Conservation (phyloP, 2,329 filamentous ascomycete genomes). For the Cytospora paraplurivora region DNA sequence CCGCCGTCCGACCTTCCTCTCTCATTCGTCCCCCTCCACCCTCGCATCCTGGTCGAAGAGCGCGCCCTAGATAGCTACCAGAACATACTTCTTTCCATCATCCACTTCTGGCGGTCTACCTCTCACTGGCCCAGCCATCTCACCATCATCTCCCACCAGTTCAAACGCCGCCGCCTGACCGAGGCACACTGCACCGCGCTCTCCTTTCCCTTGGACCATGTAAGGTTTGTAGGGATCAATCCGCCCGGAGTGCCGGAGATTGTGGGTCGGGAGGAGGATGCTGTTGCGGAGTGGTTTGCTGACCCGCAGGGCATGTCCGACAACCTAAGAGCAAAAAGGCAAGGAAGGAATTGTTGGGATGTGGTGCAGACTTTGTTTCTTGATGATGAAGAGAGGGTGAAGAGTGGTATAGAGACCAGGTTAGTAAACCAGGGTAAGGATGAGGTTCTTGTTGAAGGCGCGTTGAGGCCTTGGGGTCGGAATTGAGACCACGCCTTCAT, state of each 20-base stretch:
- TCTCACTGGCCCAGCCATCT: slow-evolving; percentile 56
- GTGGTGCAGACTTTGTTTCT: slow-evolving; percentile 49
- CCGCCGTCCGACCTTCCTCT: neutral
- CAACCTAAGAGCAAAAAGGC: slow-evolving; percentile 51
- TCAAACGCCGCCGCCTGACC: slow-evolving; percentile 66
- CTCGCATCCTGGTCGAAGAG: slow-evolving; percentile 62
- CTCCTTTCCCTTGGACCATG: slow-evolving; percentile 49
- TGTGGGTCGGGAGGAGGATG: slow-evolving; percentile 35
- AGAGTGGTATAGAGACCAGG: slow-evolving; percentile 44
- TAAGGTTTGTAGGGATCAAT: slow-evolving; percentile 64
- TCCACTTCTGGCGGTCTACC: slow-evolving; percentile 50
- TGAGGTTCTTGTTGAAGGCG: slow-evolving; percentile 45
- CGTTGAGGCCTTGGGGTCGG: slow-evolving; percentile 40
- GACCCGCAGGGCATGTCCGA: slow-evolving; percentile 56
- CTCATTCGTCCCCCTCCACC: slow-evolving; percentile 35
- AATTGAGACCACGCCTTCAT: neutral
- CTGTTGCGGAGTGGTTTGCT: slow-evolving; percentile 51
- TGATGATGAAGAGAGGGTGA: slow-evolving; percentile 37
- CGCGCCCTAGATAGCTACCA: slow-evolving; percentile 82
- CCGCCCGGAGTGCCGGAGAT: slow-evolving; percentile 48
- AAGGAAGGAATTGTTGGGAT: slow-evolving; percentile 52
- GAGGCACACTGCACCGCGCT: slow-evolving; percentile 66
- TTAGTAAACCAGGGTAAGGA: slow-evolving; percentile 36
- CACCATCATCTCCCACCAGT: slow-evolving; percentile 69
- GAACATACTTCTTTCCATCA: slow-evolving; percentile 77